These are phyloP conservation scores for Phaseolus coccineus DNA, from an alignment of 331 rosid species.

Conservation along the genomic window DNA sequence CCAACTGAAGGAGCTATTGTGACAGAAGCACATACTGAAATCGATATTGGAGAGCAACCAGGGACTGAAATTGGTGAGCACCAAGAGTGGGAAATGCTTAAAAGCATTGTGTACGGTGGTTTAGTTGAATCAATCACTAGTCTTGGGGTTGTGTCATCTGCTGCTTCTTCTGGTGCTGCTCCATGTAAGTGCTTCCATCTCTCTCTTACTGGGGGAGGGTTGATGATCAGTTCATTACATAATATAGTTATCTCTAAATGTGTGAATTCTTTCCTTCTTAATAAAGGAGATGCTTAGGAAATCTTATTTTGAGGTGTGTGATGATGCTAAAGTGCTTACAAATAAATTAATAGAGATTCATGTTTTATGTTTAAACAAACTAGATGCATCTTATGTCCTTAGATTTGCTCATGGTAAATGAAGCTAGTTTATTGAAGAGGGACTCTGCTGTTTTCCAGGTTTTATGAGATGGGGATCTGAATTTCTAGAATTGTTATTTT, in stretches of 20 bases:
- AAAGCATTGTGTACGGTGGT: constrained; percentile 66
- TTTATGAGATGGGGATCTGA: constrained; percentile 8
- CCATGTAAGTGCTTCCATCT: constrained; percentile 48
- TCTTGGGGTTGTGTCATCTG: constrained; percentile 65
- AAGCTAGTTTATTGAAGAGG: not conserved
- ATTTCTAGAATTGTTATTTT: not conserved
- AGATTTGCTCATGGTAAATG: constrained; percentile 6
- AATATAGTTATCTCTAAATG: not conserved
- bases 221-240: not conserved
- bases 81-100: constrained; percentile 52
- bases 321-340: not conserved
- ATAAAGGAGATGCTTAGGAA: not conserved
- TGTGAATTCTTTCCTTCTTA: not conserved
- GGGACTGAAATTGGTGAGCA: constrained; percentile 29
- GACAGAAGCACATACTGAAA: constrained; percentile 14
- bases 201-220: not conserved
- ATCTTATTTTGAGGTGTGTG: not conserved
- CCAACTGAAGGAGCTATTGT: constrained; percentile 27
- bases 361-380: not conserved
- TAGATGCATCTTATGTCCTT: constrained; percentile 1
- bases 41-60: constrained; percentile 27
- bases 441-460: not conserved
- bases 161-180: constrained; percentile 55
- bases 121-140: constrained; percentile 62
- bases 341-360: not conserved